Evolutionary conservation across 2,329 filamentous ascomycete genomes (phyloP).

Genomic region (Cordyceps militaris): DNA sequence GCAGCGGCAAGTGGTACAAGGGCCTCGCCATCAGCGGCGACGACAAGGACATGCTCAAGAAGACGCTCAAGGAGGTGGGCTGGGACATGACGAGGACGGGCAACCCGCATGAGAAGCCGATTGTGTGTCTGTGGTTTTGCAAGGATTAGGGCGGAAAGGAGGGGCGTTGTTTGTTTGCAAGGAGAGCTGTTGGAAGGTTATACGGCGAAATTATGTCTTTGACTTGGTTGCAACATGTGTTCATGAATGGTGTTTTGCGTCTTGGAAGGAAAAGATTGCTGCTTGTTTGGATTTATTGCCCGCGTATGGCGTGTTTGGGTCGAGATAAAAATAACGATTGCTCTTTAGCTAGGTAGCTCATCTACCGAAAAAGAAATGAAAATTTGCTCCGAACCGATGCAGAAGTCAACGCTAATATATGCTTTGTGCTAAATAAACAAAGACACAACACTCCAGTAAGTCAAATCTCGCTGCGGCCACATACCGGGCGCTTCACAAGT

Average conservation of each 20-base stretch:
- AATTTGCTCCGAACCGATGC: neutral
- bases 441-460: neutral
- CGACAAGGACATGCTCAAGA: constrained; percentile 39
- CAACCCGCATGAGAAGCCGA: constrained; percentile 39
- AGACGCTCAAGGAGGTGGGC: constrained; percentile 48
- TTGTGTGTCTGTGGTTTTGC: constrained; percentile 55
- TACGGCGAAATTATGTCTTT: neutral
- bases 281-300: constrained; percentile 1
- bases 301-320: neutral
- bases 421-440: neutral
- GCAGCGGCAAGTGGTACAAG: constrained; percentile 52
- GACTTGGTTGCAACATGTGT: neutral
- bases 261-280: neutral
- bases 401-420: neutral
- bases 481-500: neutral
- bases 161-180: neutral
- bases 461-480: neutral
- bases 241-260: neutral
- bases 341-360: neutral
- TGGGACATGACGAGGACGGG: constrained; percentile 50
- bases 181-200: neutral
- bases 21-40: constrained; percentile 46
- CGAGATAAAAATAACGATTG: neutral
- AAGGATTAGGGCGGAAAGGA: constrained; percentile 34
- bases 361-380: neutral